Conservation (phyloP, 768 basidiomycete genomes). For the Macrolepiota fuliginosa region DNA sequence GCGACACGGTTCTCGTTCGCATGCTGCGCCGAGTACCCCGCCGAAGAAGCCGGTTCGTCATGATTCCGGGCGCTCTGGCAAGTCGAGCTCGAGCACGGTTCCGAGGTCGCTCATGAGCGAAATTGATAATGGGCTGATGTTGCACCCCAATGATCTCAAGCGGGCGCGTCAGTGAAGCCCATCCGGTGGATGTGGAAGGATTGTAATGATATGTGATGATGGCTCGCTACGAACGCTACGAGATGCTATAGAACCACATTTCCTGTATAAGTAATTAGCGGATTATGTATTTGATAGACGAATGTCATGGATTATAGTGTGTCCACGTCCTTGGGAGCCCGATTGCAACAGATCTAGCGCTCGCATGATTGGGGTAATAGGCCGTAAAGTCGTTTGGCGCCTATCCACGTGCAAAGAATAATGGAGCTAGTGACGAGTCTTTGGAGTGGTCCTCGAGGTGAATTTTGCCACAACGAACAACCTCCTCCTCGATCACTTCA, state of each 20-base stretch:
- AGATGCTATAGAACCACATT: neutral
- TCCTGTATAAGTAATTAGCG: neutral
- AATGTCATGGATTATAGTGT: neutral
- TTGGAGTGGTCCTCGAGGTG: neutral
- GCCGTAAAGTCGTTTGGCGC: neutral
- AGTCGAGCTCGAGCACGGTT: slow-evolving; percentile 31
- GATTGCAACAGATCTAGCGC: neutral
- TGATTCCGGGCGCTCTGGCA: slow-evolving; percentile 20
- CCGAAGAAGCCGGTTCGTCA: slow-evolving; percentile 27
- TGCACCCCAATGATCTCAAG: slow-evolving; percentile 28
- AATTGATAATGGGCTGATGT: slow-evolving; percentile 41
- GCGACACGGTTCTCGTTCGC: neutral
- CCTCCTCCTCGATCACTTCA: neutral
- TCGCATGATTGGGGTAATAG: no score
- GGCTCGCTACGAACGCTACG: slow-evolving; percentile 9
- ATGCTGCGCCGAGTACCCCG: neutral
- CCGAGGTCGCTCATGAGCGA: slow-evolving; percentile 31
- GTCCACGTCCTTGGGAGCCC: neutral
- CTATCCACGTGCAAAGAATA: neutral
- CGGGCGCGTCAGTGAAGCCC: neutral
- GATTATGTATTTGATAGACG: slow-evolving; percentile 6
- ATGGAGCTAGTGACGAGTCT: neutral
- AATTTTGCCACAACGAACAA: neutral
- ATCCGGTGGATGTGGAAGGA: neutral
- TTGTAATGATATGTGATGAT: slow-evolving; percentile 3